phyloP scores from a whole-genome alignment of 2,329 filamentous ascomycete genomes.

The Cyphellophora europaea region DNA sequence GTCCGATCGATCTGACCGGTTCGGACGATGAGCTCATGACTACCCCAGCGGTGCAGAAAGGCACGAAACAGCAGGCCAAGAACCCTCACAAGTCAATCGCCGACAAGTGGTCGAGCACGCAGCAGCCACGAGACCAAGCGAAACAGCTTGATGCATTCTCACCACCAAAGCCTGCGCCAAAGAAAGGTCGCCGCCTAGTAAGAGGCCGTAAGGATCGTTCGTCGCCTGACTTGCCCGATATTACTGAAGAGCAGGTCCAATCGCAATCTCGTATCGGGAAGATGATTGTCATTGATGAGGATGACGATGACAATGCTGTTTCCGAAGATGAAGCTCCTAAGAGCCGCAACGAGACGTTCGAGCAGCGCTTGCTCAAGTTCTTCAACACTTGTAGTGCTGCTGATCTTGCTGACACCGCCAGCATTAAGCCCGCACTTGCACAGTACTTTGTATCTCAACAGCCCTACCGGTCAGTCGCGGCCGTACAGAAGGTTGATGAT shows the following conservation, averaged over 20 bases:
- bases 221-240: slow-evolving; percentile 18
- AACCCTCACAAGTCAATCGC: slow-evolving; percentile 46
- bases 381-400: slow-evolving; percentile 70
- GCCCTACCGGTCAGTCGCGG: slow-evolving; percentile 60
- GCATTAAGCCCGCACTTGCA: slow-evolving; percentile 60
- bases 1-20: slow-evolving; percentile 21
- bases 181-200: slow-evolving; percentile 31
- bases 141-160: not conserved
- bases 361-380: slow-evolving; percentile 59
- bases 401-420: slow-evolving; percentile 74
- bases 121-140: slow-evolving; percentile 23
- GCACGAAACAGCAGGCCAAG: slow-evolving; percentile 44
- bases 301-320: slow-evolving; percentile 26
- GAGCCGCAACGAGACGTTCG: slow-evolving; percentile 24
- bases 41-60: slow-evolving; percentile 20
- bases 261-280: not conserved
- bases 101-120: slow-evolving; percentile 47
- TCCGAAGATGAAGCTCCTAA: slow-evolving; percentile 23
- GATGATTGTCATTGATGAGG: slow-evolving; percentile 27
- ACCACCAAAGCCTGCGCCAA: slow-evolving; percentile 3
- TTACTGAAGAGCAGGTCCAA: slow-evolving; percentile 1
- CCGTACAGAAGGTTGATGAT: slow-evolving; percentile 56
- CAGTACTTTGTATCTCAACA: slow-evolving; percentile 61
- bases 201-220: slow-evolving; percentile 36
- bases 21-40: slow-evolving; percentile 34